Base-by-base conservation (phyloP, 441 rosid species). In the Eutrema salsugineum region DNA sequence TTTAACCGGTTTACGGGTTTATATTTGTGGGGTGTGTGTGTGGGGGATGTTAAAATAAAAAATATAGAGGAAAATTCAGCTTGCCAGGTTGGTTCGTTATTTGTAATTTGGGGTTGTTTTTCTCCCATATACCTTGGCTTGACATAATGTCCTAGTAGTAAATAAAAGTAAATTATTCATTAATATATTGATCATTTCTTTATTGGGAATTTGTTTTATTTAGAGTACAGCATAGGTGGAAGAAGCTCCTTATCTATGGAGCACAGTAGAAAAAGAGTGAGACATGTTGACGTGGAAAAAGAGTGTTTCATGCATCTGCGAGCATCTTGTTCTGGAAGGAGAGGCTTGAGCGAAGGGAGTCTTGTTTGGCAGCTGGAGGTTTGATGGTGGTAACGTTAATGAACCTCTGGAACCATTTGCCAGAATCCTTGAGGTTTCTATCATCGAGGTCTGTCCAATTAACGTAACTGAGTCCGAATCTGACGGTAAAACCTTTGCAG, bases 391-490 rank as follows among this genome's bases (percentile, higher is more conserved):
- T 17, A 6, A 10, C 44, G 0, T 20, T 48, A 6, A 74, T 11
- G 56, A 74, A 66, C n/a, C 4, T 6, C 11, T 67, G 12, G 57
- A n/a, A 74, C 78, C 73, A 75, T 43, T 9, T 11, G 1, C 78
- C 78, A 15, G 78, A 75, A 3, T 6, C 12, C 53, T 75, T 75
- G 57, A 74, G 73, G 46, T 50, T 27, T 74, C 78, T 74, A 5
- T 74, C 78, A 8, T 6, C 1, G 1, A 6, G 50, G 60, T 57
- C 3, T 0, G 19, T 27, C 44, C 43, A 75, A 24, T 67, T 30
- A 44, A 75, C 16, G 58, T 67, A 75, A 44, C 63, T 75, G 5
- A 75, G 32, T 60, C 78, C 78, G 0, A 67, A 75, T 57, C 71
- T 57, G 8, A 73, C 72, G 19, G 66, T 73, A 20, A 46, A 70